Evolutionary conservation across 1,139 yeast genomes (phyloP), one percentile per base, ranked within the genome.

Genomic region (Blastobotrys raffinosifermentans): DNA sequence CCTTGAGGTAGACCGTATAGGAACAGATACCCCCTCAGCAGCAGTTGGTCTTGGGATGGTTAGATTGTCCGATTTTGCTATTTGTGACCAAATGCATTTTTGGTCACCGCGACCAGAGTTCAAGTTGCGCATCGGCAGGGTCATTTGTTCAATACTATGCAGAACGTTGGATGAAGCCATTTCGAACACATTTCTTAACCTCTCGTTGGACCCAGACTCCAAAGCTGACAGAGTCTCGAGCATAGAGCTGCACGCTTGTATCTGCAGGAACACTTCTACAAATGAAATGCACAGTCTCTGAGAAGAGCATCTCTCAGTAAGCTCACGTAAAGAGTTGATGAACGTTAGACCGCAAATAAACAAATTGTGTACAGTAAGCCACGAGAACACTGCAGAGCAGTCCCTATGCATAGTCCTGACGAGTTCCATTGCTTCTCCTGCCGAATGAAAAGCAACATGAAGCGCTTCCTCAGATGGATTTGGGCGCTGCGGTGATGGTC

Each of bases 381-480:
- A 35, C 8, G 34, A 19, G 20, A 35, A 35, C 2, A 35, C 38
- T 2, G 38, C 38, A 13, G 38, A 35, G 13, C 10, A 13, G 25
- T 35, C 38, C 5, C 38, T 21, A 14, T 35, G 38, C 38, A 35
- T 35, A 19, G 29, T 22, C 26, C 31, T 35, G 4, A 35, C 34
- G 21, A 35, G 22, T 14, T 30, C 31, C 34, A 35, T 30, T 2
- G 33, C 38, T 21, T 35, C 38, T 6, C 38, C 38, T 8, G 38
- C 38, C 3, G 38, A 35, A 20, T 35, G 38, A 26, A 35, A 23
- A n/a, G 38, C 38, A n/a, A 30, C 38, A 30, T 35, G 38, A 10
- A 30, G 16, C 5, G 33, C 33, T 9, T 23, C 34, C 4, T 35
- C 38, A 2, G 38, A 35, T 8, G 38, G 33, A 16, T 29, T 30